Conservation (phyloP, 352 stramenopile species). For the Phytophthora capsici region DNA sequence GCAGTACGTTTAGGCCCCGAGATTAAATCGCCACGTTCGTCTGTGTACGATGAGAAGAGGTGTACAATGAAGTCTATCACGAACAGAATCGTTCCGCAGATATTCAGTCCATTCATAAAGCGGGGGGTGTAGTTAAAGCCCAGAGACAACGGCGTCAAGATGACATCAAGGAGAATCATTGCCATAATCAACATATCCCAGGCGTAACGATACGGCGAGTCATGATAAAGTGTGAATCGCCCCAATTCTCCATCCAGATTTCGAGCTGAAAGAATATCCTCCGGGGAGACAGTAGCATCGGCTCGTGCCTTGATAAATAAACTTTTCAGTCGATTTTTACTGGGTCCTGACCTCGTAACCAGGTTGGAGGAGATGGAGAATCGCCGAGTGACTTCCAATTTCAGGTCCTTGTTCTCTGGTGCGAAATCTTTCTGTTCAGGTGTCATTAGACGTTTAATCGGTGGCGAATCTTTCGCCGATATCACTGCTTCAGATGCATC, state of each 20-base stretch:
- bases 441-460: not conserved
- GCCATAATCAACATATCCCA: conserved; percentile 67
- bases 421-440: conserved; percentile 1
- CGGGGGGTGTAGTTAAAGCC: conserved; percentile 47
- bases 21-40: conserved; percentile 56
- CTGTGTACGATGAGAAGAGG: conserved; percentile 60
- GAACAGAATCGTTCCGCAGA: conserved; percentile 51
- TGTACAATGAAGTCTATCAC: conserved; percentile 65
- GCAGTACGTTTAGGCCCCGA: conserved; percentile 49
- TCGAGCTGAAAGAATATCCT: conserved; percentile 49
- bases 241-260: conserved; percentile 38
- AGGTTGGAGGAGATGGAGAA: conserved; percentile 42
- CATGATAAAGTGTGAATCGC: conserved; percentile 58
- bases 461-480: not conserved
- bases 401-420: conserved; percentile 6
- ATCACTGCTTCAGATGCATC: not conserved
- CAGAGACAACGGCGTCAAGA: conserved; percentile 58
- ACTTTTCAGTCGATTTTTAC: conserved; percentile 28
- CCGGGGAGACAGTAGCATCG: conserved; percentile 31
- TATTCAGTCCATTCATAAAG: conserved; percentile 42
- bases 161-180: conserved; percentile 62
- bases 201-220: conserved; percentile 42
- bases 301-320: conserved; percentile 31
- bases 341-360: not conserved
- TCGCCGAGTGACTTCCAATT: conserved; percentile 41